phyloP scores from a whole-genome alignment of 2,329 filamentous ascomycete genomes.

The Aspergillus sp. region DNA sequence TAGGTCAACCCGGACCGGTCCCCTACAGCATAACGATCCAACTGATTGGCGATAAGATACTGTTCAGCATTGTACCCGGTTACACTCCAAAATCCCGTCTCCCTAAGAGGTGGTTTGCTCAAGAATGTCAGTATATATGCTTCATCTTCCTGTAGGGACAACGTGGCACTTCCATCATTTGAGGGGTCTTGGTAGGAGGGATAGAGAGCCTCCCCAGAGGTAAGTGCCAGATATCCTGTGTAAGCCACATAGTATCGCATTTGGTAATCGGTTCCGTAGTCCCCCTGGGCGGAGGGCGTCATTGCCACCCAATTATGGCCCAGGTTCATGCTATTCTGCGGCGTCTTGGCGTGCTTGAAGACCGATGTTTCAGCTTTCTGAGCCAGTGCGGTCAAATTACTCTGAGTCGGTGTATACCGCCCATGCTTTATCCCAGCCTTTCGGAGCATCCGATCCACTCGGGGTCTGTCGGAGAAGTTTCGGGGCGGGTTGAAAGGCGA shows the following conservation, averaged over 20 bases:
- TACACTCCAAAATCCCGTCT: constrained; percentile 28
- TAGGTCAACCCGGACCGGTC: constrained; percentile 26
- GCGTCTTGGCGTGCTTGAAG: background rate
- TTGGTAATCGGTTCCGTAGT: constrained; percentile 14
- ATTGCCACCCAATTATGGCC: constrained; percentile 10
- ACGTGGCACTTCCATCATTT: background rate
- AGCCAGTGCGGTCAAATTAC: background rate
- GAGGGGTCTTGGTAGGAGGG: constrained; percentile 8
- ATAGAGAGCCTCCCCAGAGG: constrained; percentile 18
- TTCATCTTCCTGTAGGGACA: constrained; percentile 10
- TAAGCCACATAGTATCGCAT: constrained; percentile 15
- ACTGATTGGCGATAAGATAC: constrained; percentile 23
- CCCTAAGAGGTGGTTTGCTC: constrained; percentile 18
- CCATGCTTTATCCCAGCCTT: background rate
- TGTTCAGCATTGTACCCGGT: constrained; percentile 22
- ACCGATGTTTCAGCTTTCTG: background rate
- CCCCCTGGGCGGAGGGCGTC: constrained; percentile 9
- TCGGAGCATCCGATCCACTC: background rate
- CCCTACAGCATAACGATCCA: constrained; percentile 23
- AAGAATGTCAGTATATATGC: constrained; percentile 22
- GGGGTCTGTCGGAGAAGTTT: background rate
- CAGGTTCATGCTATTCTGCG: constrained; percentile 1
- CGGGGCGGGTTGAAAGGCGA: background rate
- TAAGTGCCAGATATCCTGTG: constrained; percentile 16
- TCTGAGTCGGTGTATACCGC: background rate